Conservation (phyloP, 139 green algal species). For the Penium margaritaceum region DNA sequence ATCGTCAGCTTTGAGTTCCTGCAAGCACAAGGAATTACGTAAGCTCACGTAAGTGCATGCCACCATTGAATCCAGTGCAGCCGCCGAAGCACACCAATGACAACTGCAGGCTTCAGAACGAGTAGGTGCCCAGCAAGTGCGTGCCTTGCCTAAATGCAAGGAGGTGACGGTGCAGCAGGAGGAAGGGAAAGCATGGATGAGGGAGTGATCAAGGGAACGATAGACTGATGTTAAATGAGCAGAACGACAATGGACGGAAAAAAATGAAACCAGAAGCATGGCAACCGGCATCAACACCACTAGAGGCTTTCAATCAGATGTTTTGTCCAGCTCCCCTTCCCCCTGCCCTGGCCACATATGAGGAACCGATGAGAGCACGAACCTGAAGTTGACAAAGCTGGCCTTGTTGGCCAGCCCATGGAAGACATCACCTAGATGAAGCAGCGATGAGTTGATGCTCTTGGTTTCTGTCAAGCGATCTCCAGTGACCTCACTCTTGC, state of each 20-base stretch:
- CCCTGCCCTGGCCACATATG: background rate
- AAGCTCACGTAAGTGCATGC: background rate
- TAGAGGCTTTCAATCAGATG: background rate
- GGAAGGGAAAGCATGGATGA: no score
- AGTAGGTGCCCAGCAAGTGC: no score
- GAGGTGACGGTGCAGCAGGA: no score
- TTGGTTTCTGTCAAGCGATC: slow-evolving; percentile 80
- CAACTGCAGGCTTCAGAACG: background rate
- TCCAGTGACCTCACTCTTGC: slow-evolving; percentile 57
- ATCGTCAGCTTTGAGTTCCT: slow-evolving; percentile 89
- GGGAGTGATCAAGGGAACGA: no score
- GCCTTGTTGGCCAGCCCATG: slow-evolving; percentile 46
- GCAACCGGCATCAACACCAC: background rate
- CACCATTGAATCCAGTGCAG: background rate
- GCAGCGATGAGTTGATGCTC: slow-evolving; percentile 77
- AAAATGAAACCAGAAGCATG: background rate
- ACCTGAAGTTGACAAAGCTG: slow-evolving; percentile 75
- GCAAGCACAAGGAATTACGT: background rate
- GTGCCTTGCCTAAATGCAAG: no score
- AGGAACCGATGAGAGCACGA: background rate
- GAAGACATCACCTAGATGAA: slow-evolving; percentile 66
- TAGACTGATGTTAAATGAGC: background rate
- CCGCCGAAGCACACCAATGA: background rate
- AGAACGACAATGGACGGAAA: background rate
- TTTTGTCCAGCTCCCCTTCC: background rate